These are phyloP conservation scores for Cadophora sp. DNA, from an alignment of 2,329 filamentous ascomycete species.

Conservation along the genomic window DNA sequence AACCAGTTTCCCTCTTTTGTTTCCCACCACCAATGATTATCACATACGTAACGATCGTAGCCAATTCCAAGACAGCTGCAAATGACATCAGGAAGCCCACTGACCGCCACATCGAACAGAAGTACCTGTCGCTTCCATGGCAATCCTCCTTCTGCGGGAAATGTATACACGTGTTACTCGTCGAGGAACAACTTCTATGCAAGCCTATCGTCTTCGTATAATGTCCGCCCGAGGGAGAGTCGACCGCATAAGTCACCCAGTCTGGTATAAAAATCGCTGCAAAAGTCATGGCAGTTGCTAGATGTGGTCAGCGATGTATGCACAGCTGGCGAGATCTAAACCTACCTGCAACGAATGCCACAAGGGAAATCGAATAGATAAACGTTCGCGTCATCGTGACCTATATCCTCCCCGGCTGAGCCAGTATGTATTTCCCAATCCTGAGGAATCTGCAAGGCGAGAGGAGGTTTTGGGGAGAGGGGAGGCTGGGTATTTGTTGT, in stretches of 20 bases:
- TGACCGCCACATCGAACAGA: slow-evolving; percentile 92
- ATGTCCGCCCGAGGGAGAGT: slow-evolving; percentile 53
- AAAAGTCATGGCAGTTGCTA: slow-evolving; percentile 77
- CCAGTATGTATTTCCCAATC: slow-evolving; percentile 25
- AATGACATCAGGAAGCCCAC: slow-evolving; percentile 89
- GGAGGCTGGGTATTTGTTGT: slow-evolving; percentile 15
- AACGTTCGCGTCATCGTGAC: slow-evolving; percentile 51
- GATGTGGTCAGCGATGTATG: slow-evolving; percentile 46
- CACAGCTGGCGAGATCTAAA: slow-evolving; percentile 35
- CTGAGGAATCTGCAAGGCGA: slow-evolving; percentile 2
- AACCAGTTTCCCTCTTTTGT: slow-evolving; percentile 80
- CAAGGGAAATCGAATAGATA: slow-evolving; percentile 51
- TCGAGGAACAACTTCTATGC: slow-evolving; percentile 78
- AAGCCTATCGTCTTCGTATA: slow-evolving; percentile 77
- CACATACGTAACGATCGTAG: slow-evolving; percentile 78
- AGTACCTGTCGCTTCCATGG: slow-evolving; percentile 61
- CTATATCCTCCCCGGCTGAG: slow-evolving; percentile 23
- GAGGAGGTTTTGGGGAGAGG: slow-evolving; percentile 1
- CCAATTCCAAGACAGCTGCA: slow-evolving; percentile 80
- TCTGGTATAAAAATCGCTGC: slow-evolving; percentile 71
- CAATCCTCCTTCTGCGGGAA: slow-evolving; percentile 77
- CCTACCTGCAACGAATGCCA: slow-evolving; percentile 53
- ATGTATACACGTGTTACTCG: slow-evolving; percentile 60
- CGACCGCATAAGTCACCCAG: slow-evolving; percentile 72
- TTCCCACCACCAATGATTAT: slow-evolving; percentile 82